A percentile compares a stretch with the other conserved stretches of the same genome.
Evolutionary conservation across 257 asterid species (phyloP).

Genomic region (Cordia subcordata): DNA sequence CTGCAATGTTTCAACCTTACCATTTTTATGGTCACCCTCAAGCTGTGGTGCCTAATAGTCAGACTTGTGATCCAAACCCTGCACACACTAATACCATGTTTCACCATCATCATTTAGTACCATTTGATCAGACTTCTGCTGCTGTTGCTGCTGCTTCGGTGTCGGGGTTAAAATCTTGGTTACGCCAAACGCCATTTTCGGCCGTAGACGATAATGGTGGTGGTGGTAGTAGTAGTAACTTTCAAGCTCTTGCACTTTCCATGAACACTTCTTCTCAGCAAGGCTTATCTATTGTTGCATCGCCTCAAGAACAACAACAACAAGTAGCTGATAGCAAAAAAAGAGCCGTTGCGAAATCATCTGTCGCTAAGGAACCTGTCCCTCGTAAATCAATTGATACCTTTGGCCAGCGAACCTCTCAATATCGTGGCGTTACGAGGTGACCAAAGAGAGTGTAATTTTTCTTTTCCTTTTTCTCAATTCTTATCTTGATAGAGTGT

Average conservation of each 20-base stretch:
- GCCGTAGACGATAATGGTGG: conserved; percentile 14
- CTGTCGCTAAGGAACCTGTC: conserved; percentile 26
- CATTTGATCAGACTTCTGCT: conserved; percentile 23
- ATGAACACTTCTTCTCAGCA: conserved; percentile 31
- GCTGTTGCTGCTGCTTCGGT: conserved; percentile 18
- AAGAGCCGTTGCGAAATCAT: conserved; percentile 29
- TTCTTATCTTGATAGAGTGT: not conserved
- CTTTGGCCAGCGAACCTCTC: conserved; percentile 87
- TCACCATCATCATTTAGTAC: conserved; percentile 22
- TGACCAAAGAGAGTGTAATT: not conserved
- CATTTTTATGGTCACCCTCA: conserved; percentile 10
- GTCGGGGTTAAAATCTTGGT: conserved; percentile 53
- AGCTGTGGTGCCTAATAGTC: conserved; percentile 9
- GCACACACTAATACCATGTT: conserved; percentile 3
- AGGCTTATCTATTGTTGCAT: conserved; percentile 13
- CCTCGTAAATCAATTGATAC: conserved; percentile 73
- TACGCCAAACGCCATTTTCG: conserved; percentile 29
- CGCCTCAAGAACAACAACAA: conserved; percentile 7
- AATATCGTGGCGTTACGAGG: conserved; percentile 90
- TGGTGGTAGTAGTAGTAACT: conserved; percentile 11
- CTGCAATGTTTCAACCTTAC: conserved; percentile 28
- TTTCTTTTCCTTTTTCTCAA: too few species aligned
- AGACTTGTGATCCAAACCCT: conserved; percentile 10
- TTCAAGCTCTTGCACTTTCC: conserved; percentile 48
- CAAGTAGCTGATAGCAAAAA: conserved; percentile 39